Evolutionary conservation across 352 stramenopile species (phyloP).

Genomic region (Thalassiosira exigua): DNA sequence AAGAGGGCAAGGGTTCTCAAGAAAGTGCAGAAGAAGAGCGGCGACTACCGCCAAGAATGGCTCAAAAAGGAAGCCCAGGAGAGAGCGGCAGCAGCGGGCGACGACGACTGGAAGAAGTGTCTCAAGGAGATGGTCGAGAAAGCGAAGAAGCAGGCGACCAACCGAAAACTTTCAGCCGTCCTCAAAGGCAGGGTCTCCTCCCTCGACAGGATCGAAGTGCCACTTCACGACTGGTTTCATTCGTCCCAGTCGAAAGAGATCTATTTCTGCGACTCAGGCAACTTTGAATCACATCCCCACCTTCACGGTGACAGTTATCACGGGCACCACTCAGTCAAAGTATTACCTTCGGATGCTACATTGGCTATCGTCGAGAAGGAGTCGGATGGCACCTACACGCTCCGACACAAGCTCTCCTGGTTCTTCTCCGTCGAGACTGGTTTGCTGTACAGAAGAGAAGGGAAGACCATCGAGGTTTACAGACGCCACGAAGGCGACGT

Average conservation of each 20-base stretch:
- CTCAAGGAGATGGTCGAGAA: background rate
- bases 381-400: no score
- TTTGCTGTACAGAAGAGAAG: no score
- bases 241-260: slow-evolving; percentile 3
- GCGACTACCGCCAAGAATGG: slow-evolving; percentile 18
- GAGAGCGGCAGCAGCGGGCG: slow-evolving; percentile 18
- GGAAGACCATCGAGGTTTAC: no score
- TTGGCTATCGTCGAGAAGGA: no score
- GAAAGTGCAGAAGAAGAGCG: slow-evolving; percentile 25
- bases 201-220: slow-evolving; percentile 16
- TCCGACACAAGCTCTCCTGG: no score
- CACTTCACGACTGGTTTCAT: slow-evolving; percentile 9
- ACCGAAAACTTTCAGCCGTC: background rate
- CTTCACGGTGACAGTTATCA: no score
- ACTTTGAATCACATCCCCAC: slow-evolving; percentile 13
- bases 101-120: slow-evolving; percentile 24
- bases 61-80: slow-evolving; percentile 21
- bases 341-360: no score
- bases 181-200: background rate
- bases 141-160: background rate
- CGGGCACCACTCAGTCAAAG: no score
- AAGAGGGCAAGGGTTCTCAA: background rate
- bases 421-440: no score
- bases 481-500: no score
- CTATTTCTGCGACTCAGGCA: slow-evolving; percentile 6